phyloP scores from a whole-genome alignment of 2,329 filamentous ascomycete genomes.

The Juglanconis juglandina region DNA sequence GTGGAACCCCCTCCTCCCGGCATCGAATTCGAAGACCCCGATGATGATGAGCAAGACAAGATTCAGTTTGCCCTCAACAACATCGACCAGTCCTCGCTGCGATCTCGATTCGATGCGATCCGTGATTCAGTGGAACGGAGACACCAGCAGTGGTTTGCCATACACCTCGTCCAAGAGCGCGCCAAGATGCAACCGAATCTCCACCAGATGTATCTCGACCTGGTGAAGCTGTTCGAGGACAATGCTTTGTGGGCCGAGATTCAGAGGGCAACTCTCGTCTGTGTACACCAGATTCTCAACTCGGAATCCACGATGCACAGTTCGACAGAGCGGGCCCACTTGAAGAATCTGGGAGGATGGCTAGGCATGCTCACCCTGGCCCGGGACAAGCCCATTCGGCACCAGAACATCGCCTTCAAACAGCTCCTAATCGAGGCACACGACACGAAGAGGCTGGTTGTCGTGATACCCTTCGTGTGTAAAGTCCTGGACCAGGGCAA shows the following conservation, averaged over 20 bases:
- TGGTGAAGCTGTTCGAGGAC: constrained; percentile 79
- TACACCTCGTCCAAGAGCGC: constrained; percentile 89
- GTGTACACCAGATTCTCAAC: constrained; percentile 82
- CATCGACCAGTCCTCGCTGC: constrained; percentile 83
- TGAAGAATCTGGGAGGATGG: constrained; percentile 94
- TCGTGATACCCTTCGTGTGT: constrained; percentile 96
- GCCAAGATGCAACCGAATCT: constrained; percentile 98
- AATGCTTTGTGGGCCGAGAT: constrained; percentile 80
- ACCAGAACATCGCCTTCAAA: constrained; percentile 96
- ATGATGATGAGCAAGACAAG: constrained; percentile 82
- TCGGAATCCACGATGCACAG: constrained; percentile 83
- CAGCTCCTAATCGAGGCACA: constrained; percentile 90
- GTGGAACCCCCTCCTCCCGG: constrained; percentile 65
- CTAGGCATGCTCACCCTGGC: constrained; percentile 89
- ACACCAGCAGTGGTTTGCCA: constrained; percentile 95
- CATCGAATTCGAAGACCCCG: constrained; percentile 73
- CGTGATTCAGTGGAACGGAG: constrained; percentile 72
- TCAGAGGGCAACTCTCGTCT: constrained; percentile 87
- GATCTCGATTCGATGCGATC: constrained; percentile 79
- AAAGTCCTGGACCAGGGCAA: constrained; percentile 86
- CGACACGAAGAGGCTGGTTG: constrained; percentile 83
- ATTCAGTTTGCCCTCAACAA: constrained; percentile 97
- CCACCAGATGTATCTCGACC: constrained; percentile 85
- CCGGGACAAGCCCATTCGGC: constrained; percentile 90
- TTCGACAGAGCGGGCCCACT: constrained; percentile 76